Conservation (phyloP, 1,139 yeast genomes). For the Zygosaccharomyces pseudobailii region DNA sequence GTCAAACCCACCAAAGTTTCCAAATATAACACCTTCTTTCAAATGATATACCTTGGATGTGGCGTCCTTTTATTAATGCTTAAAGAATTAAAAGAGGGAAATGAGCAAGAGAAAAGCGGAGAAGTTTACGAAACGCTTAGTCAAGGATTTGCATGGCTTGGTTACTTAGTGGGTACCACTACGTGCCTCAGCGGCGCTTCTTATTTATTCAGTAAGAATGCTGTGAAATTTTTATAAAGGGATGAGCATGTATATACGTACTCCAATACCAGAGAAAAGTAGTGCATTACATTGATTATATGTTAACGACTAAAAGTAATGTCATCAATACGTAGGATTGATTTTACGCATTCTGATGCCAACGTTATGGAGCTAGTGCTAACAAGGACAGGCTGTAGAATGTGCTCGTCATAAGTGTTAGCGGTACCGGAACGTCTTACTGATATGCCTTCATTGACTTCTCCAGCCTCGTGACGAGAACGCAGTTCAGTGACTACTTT, state of each 20-base stretch:
- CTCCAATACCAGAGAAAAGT: slow-evolving; percentile 1
- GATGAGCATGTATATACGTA: slow-evolving; percentile 1
- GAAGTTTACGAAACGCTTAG: background rate
- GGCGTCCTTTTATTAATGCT: slow-evolving; percentile 51
- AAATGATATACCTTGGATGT: slow-evolving; percentile 82
- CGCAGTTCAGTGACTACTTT: slow-evolving; percentile 93
- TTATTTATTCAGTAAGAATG: slow-evolving; percentile 63
- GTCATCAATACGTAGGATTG: slow-evolving; percentile 92
- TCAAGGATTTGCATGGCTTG: slow-evolving; percentile 37
- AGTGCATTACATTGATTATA: slow-evolving; percentile 1
- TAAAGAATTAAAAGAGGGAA: slow-evolving; percentile 4
- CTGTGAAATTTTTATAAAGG: slow-evolving; percentile 48
- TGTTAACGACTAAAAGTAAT: slow-evolving; percentile 70
- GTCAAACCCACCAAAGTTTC: slow-evolving; percentile 88
- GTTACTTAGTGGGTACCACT: slow-evolving; percentile 66
- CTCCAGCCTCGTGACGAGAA: slow-evolving; percentile 87
- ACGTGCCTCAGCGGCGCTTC: slow-evolving; percentile 77
- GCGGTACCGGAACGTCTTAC: slow-evolving; percentile 92
- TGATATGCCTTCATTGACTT: slow-evolving; percentile 89
- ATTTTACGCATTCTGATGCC: slow-evolving; percentile 95
- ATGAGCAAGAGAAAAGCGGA: slow-evolving; percentile 8
- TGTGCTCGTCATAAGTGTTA: slow-evolving; percentile 89
- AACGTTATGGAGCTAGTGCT: slow-evolving; percentile 89
- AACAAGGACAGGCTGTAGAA: slow-evolving; percentile 92
- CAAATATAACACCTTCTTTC: slow-evolving; percentile 83